Percentiles rank a stretch among this genome's conserved stretches.
Conservation (phyloP, 805 yeast species). For the Metschnikowia cubensis region DNA sequence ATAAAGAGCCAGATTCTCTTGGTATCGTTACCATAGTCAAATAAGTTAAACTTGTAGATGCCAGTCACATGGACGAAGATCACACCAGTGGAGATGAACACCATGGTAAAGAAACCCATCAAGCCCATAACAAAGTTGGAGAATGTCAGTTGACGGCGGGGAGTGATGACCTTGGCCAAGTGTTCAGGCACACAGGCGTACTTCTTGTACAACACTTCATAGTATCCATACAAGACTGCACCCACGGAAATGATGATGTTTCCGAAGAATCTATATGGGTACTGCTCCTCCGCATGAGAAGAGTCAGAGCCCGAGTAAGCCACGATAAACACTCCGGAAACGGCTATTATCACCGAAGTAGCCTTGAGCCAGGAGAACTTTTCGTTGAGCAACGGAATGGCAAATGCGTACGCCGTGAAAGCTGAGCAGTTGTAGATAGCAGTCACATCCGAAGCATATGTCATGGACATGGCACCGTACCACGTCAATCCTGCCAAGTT, state of each 20-base stretch:
- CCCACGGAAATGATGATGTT: constrained; percentile 69
- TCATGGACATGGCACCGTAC: constrained; percentile 78
- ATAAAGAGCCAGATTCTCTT: constrained; percentile 44
- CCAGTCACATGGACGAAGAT: constrained; percentile 50
- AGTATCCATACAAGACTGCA: constrained; percentile 73
- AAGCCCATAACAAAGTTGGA: constrained; percentile 71
- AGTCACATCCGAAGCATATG: constrained; percentile 82
- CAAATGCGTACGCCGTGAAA: constrained; percentile 80
- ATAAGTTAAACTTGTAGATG: constrained; percentile 54
- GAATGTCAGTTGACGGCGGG: constrained; percentile 71
- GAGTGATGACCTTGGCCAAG: constrained; percentile 37
- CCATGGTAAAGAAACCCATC: constrained; percentile 56
- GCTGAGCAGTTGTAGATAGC: constrained; percentile 91
- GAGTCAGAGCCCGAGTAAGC: constrained; percentile 56
- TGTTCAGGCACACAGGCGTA: constrained; percentile 69
- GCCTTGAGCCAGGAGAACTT: constrained; percentile 59
- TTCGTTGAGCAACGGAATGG: constrained; percentile 70
- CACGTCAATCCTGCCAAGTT: constrained; percentile 79
- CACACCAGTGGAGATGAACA: constrained; percentile 46
- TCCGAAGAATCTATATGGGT: constrained; percentile 64
- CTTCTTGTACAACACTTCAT: constrained; percentile 79
- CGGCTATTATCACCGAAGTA: constrained; percentile 64
- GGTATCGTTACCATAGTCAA: constrained; percentile 39
- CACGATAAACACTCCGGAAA: constrained; percentile 71
- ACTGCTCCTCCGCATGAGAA: constrained; percentile 21